Evolutionary conservation across 306 rosid species (phyloP), one percentile per base, ranked within the genome.

Genomic region (Cucurbita argyrosperma): DNA sequence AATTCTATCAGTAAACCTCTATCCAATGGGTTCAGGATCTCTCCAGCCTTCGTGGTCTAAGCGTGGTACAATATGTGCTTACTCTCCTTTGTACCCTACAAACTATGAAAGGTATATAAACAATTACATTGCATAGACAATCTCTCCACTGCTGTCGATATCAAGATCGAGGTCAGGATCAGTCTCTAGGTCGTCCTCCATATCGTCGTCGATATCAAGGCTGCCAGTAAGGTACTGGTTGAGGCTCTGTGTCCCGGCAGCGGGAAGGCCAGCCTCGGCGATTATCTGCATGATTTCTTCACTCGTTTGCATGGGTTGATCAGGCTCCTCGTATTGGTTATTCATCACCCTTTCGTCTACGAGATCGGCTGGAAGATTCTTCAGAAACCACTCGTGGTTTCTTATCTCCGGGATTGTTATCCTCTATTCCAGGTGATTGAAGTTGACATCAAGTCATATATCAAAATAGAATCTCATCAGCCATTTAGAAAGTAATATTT

Each of bases 221-320:
- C 92, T 86, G 49, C 92, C 94, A 15, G 90, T 84, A 37, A 94
- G 94, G 74, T 84, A 89, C 71, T 79, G 89, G 79, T 89, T 90
- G 64, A 83, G 89, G 60, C 83, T 76, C 45, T 82, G 86, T 45
- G 88, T 81, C 57, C 96, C 95, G 2, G 96, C 94, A 0, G 98
- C 87, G 7, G 96, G 96, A 79, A 94, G 71, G 21, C 88, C 89
- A 51, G 97, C 98, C 83, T 90, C 98, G 0, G 86, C 42, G 15
- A 90, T 90, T 72, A 90, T 94, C 87, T 88, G 90, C 97, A 90
- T 94, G 73, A 94, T 94, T 80, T 90, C 97, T 55, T 94, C 92
- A 15, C 55, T 40, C 79, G 92, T 89, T 76, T 94, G 98, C 85
- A 77, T 83, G 37, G 98, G 95, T 81, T 90, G 94, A 86, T 89